Percentiles rank a stretch among this genome's conserved stretches.
Conservation (phyloP, 176 grass and related monocot genomes). For the Thalia dealbata region DNA sequence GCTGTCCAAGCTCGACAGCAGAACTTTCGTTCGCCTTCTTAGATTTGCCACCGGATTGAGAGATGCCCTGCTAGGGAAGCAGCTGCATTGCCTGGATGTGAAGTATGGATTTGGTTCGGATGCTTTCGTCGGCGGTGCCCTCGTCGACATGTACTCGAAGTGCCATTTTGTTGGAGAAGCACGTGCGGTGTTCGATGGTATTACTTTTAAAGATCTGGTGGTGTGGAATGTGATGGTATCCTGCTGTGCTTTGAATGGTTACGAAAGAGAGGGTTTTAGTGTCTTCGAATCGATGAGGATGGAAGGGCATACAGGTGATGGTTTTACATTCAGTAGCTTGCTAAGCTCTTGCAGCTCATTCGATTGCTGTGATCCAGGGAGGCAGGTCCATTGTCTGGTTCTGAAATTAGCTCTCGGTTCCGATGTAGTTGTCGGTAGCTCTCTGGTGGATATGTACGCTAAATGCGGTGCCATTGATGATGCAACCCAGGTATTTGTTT, state of each 20-base stretch:
- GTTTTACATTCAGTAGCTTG: conserved; percentile 73
- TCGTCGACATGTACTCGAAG: conserved; percentile 31
- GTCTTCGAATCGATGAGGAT: conserved; percentile 30
- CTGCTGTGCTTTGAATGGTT: conserved; percentile 49
- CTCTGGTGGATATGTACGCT: conserved; percentile 70
- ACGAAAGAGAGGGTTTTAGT: conserved; percentile 28
- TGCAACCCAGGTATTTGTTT: conserved; percentile 45
- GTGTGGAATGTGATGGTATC: conserved; percentile 43
- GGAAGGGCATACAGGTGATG: conserved; percentile 33
- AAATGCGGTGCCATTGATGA: conserved; percentile 30
- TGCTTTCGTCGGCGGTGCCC: conserved; percentile 21
- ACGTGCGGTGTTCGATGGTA: conserved; percentile 38
- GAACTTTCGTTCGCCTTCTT: not conserved
- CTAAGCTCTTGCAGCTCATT: conserved; percentile 26
- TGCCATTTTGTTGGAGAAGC: conserved; percentile 21
- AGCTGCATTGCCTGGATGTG: conserved; percentile 21
- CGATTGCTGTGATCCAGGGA: conserved; percentile 11
- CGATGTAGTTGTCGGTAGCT: conserved; percentile 64
- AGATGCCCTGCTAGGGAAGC: not conserved
- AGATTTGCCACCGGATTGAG: not conserved
- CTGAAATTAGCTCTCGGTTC: conserved; percentile 35
- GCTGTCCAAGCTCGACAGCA: not conserved
- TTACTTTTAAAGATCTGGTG: conserved; percentile 26
- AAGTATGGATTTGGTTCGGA: conserved; percentile 35
- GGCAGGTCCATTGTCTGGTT: conserved; percentile 35